Base-by-base conservation (phyloP, 2,329 filamentous ascomycete genomes). In the Clarireedia monteithiana region DNA sequence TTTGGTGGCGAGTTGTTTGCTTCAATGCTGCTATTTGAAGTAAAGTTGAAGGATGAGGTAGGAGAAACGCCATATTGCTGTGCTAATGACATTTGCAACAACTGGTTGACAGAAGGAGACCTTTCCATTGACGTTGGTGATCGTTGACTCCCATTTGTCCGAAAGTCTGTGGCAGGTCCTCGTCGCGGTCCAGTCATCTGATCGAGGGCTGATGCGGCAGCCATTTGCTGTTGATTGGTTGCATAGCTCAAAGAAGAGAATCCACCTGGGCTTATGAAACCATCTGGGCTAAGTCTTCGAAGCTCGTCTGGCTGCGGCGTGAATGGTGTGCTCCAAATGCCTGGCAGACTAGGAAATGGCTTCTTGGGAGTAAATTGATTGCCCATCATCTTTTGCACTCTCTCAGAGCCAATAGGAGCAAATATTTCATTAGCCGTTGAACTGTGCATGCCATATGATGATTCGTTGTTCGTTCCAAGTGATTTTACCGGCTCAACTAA, bases 371-470 rank as follows among this genome's bases (percentile, higher is more conserved):
- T 63, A 14, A 57, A 60, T 30, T 64, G 61, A 65, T 46, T 71
- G 63, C 48, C 72, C 71, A 48, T 67, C 64, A 56, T 68, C 62
- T 30, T 67, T 57, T 24, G 34, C 44, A 17, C 38, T 45, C 68
- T 59, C 38, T 62, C 69, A 6, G 71, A 64, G 14, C 66, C 68
- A 44, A 74, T 63, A 44, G 72, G 68, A 27, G 71, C 75, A 60
- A 81, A 79, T 2, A 79, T 61, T 17, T 79, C 77, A 48, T 78
- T 75, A 26, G 78, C 75, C 6, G 75, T 78, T 2, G 71, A 66
- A 9, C 75, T 77, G 62, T 78, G 74, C 78, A 82, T 80, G 15
- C 77, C 80, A 58, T 81, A 82, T 2, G 76, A 80, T 3, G 76
- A 71, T 40, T 79, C 75, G 36, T 65, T 50, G 52, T 52, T 59